phyloP scores from a whole-genome alignment of 192 early-diverging fungal genomes.

The Diversispora epigaea region DNA sequence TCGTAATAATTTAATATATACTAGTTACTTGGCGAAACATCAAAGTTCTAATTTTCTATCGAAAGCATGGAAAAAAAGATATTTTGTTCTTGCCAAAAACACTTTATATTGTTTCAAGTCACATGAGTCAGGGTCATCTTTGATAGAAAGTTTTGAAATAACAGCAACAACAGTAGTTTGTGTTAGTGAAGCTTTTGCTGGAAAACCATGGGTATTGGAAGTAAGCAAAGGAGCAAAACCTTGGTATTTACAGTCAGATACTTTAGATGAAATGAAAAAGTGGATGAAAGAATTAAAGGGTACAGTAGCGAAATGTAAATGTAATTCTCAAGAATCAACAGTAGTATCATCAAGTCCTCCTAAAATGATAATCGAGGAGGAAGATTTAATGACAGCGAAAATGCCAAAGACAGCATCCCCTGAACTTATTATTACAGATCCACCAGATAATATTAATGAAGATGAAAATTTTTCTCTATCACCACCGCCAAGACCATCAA shows the following conservation, averaged over 20 bases:
- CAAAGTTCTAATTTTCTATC: slow-evolving; percentile 39
- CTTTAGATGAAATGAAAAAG: slow-evolving; percentile 39
- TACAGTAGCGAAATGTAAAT: slow-evolving; percentile 35
- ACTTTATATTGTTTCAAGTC: slow-evolving; percentile 49
- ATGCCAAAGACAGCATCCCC: background rate
- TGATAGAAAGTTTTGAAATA: slow-evolving; percentile 39
- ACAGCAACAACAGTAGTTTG: slow-evolving; percentile 43
- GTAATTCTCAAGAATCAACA: slow-evolving; percentile 7
- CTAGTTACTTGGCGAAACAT: slow-evolving; percentile 41
- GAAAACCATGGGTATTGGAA: slow-evolving; percentile 43
- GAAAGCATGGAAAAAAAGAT: slow-evolving; percentile 47
- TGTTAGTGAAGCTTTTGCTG: slow-evolving; percentile 45
- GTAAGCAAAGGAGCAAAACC: slow-evolving; percentile 41
- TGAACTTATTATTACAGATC: background rate
- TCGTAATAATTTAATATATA: slow-evolving; percentile 13
- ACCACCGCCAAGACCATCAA: slow-evolving; percentile 20
- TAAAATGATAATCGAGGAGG: background rate
- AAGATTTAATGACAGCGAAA: background rate
- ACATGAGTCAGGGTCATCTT: slow-evolving; percentile 35
- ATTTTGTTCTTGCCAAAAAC: slow-evolving; percentile 39
- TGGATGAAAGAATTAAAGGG: slow-evolving; percentile 45
- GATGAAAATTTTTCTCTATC: slow-evolving; percentile 12
- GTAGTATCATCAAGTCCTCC: slow-evolving; percentile 15
- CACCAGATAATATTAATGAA: background rate
- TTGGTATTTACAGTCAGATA: slow-evolving; percentile 47